Evolutionary conservation across 202 grass and related monocot genomes (phyloP).

Genomic region (Miscanthus sacchariflorus): DNA sequence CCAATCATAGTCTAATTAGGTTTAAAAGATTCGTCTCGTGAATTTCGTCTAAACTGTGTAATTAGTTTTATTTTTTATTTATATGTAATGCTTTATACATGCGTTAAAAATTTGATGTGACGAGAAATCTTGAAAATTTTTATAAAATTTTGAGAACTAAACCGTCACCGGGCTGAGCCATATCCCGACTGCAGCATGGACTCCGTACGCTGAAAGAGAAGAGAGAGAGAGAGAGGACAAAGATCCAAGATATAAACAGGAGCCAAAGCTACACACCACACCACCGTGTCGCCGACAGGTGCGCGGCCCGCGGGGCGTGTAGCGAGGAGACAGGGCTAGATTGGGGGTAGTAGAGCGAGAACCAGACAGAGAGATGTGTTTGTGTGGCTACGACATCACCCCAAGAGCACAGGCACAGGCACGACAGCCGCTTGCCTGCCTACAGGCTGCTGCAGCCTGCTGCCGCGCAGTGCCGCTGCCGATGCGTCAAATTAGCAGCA

Average conservation of each 20-base stretch:
- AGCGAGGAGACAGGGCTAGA: not conserved
- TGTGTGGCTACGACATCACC: conserved; percentile 34
- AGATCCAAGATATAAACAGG: conserved; percentile 27
- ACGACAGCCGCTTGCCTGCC: conserved; percentile 41
- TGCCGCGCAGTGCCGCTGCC: not conserved
- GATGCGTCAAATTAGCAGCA: conserved; percentile 52
- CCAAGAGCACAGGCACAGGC: conserved; percentile 15
- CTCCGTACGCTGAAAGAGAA: no score
- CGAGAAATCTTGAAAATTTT: no score
- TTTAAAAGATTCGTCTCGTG: no score
- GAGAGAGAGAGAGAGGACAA: not conserved
- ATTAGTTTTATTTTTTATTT: no score
- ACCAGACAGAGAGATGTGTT: not conserved
- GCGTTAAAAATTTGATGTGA: no score
- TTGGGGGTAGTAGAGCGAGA: not conserved
- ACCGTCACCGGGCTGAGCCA: no score
- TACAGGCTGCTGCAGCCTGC: not conserved
- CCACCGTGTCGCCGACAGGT: not conserved
- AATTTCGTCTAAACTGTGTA: no score
- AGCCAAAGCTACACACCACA: conserved; percentile 15
- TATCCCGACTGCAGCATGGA: no score
- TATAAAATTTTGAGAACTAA: no score
- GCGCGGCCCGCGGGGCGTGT: not conserved
- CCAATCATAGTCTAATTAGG: no score
- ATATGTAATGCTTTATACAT: no score